phyloP scores from a whole-genome alignment of 805 yeast species.

The Ogataea zsoltii region DNA sequence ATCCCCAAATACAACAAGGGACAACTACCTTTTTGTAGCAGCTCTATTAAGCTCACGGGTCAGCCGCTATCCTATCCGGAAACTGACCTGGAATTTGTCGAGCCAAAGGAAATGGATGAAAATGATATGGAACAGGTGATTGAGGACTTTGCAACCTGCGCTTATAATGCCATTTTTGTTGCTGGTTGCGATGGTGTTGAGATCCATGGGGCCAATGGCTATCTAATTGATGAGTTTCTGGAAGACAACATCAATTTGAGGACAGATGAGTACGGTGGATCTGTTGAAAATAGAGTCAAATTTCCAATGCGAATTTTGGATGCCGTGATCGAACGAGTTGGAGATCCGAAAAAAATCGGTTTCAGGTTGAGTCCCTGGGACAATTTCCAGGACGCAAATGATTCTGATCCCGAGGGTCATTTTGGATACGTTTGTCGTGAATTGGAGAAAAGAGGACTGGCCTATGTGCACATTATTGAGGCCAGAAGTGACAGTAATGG shows the following conservation, averaged over 20 bases:
- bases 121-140: constrained; percentile 42
- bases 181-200: constrained; percentile 44
- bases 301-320: constrained; percentile 38
- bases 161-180: constrained; percentile 30
- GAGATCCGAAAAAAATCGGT: constrained; percentile 36
- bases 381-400: constrained; percentile 25
- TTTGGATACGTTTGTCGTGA: constrained; percentile 34
- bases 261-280: constrained; percentile 58
- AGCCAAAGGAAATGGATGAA: constrained; percentile 20
- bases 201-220: constrained; percentile 44
- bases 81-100: constrained; percentile 20
- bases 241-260: constrained; percentile 37
- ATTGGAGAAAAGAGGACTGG: constrained; percentile 35
- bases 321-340: constrained; percentile 38
- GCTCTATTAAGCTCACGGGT: constrained; percentile 12
- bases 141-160: constrained; percentile 30
- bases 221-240: constrained; percentile 39
- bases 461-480: constrained; percentile 40
- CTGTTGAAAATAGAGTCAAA: constrained; percentile 41
- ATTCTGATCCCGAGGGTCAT: constrained; percentile 22
- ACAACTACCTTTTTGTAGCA: constrained; percentile 14
- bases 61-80: constrained; percentile 8
- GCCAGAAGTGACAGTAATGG: constrained; percentile 35
- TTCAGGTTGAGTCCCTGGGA: constrained; percentile 41
- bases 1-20: constrained; percentile 16